Percentiles rank a stretch among this genome's conserved stretches.
These are phyloP conservation scores for Nothophytophthora sp. DNA, from an alignment of 352 stramenopile species.

Conservation along the genomic window DNA sequence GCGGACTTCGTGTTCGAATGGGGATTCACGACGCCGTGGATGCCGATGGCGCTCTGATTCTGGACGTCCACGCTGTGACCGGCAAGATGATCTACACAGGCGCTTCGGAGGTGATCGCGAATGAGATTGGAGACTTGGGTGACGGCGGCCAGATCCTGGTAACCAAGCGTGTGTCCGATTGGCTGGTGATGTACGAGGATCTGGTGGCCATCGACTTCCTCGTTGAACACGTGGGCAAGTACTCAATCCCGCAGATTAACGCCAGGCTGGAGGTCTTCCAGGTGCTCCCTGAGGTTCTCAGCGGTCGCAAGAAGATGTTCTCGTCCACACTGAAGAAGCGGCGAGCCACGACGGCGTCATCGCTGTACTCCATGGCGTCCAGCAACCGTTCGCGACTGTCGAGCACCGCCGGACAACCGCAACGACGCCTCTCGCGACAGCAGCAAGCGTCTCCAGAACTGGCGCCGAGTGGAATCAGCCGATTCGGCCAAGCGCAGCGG, in stretches of 20 bases:
- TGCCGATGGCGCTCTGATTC: constrained; percentile 40
- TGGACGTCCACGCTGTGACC: constrained; percentile 51
- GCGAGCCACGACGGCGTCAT: constrained; percentile 35
- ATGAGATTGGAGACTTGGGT: constrained; percentile 57
- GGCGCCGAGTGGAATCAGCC: constrained; percentile 24
- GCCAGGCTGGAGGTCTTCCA: constrained; percentile 54
- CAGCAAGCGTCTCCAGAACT: constrained; percentile 9
- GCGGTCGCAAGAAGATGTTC: constrained; percentile 47
- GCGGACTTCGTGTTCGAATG: constrained; percentile 57
- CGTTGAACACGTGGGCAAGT: constrained; percentile 45
- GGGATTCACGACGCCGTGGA: constrained; percentile 58
- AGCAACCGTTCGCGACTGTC: constrained; percentile 41
- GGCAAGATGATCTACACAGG: constrained; percentile 65
- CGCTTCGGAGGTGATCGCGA: constrained; percentile 51
- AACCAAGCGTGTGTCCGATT: constrained; percentile 52
- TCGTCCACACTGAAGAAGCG: constrained; percentile 44
- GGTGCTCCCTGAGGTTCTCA: constrained; percentile 41
- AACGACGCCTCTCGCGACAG: constrained; percentile 30
- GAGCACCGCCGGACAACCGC: constrained; percentile 24
- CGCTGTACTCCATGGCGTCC: constrained; percentile 40
- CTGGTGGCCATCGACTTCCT: constrained; percentile 44
- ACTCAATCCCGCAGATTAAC: constrained; percentile 45
- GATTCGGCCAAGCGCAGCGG: constrained; percentile 29
- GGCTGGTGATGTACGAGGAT: constrained; percentile 50
- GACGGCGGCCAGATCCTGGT: constrained; percentile 58